These are phyloP conservation scores for Boletus patriciae DNA, from an alignment of 768 basidiomycete genomes.

Conservation along the genomic window DNA sequence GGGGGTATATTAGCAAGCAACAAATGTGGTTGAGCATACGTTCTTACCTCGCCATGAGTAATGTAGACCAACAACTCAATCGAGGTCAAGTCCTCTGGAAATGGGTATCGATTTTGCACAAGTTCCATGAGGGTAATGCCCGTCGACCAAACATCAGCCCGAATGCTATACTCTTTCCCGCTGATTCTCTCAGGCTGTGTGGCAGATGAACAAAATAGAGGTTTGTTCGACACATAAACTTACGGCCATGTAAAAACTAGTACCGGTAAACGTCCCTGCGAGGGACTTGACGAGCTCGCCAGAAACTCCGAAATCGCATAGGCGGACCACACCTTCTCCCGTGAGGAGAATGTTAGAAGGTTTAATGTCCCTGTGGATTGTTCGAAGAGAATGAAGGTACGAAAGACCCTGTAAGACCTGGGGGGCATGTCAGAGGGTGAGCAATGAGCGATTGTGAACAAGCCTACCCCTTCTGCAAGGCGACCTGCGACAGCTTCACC, in stretches of 20 bases:
- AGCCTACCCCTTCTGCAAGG: slow-evolving; percentile 85
- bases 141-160: slow-evolving; percentile 97
- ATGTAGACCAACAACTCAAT: slow-evolving; percentile 95
- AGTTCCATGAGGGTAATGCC: slow-evolving; percentile 94
- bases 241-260: slow-evolving; percentile 98
- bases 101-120: slow-evolving; percentile 92
- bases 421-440: slow-evolving; percentile 8
- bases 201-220: slow-evolving; percentile 4
- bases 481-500: slow-evolving; percentile 89
- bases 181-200: slow-evolving; percentile 89
- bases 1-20: slow-evolving; percentile 16
- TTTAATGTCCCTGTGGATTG: slow-evolving; percentile 96
- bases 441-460: neutral
- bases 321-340: slow-evolving; percentile 83
- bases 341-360: slow-evolving; percentile 92
- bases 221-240: slow-evolving; percentile 36
- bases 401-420: slow-evolving; percentile 89
- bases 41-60: slow-evolving; percentile 68
- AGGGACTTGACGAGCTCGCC: slow-evolving; percentile 89
- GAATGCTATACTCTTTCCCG: slow-evolving; percentile 89
- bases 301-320: slow-evolving; percentile 96
- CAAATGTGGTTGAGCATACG: neutral
- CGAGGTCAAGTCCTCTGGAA: slow-evolving; percentile 86
- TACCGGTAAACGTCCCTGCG: slow-evolving; percentile 96
- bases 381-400: slow-evolving; percentile 87